Evolutionary conservation across 1,284 basidiomycete species (phyloP), one percentile per base, ranked within the genome.

Genomic region (Boletus albobrunnescens): DNA sequence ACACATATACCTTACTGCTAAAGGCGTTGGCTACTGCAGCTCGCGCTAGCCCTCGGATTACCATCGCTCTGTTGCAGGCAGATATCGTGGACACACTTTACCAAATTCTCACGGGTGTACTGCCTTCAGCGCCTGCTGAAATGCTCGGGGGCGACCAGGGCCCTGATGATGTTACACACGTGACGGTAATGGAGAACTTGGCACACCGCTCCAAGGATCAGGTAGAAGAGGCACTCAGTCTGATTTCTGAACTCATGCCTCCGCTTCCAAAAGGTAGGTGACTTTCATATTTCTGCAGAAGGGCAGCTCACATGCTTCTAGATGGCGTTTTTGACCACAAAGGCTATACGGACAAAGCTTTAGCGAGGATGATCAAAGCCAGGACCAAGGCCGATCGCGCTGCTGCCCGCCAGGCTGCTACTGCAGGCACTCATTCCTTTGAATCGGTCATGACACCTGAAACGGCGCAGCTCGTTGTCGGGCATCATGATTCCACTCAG

Each of bases 141-240:
- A 86, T 87, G 57, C 81, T 87, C 61, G 71, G 70, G 19, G 81
- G 33, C 4, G 51, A 83, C 2, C 88, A 91, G 64, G 88, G 88
- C 9, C 69, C 92, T 2, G 88, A 88, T 28, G 88, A 91, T 19
- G 68, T 94, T 7, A 89, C 90, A 4, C 94, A 98, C 65, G 94
- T 98, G 91, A 89, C 91, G 7, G 91, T 99, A 28, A 91, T 98
- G 81, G 92, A 98, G 70, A 98, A 95, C 65, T 73, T 99, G 28
- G 93, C 94, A 0, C 93, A 97, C 66, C 79, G 94, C 31, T 91
- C 95, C 10, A 98, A 98, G 71, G 95, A 98, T 56, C 94, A 96
- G 65, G 81, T 97, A 6, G 93, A 96, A 68, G 94, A 97, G 69
- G 84, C 90, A 0, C 72, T 97, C 22, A 86, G 85, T 53, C 77